Conservation (phyloP, 768 basidiomycete genomes). For the Trichaptum fuscoviolaceum region DNA sequence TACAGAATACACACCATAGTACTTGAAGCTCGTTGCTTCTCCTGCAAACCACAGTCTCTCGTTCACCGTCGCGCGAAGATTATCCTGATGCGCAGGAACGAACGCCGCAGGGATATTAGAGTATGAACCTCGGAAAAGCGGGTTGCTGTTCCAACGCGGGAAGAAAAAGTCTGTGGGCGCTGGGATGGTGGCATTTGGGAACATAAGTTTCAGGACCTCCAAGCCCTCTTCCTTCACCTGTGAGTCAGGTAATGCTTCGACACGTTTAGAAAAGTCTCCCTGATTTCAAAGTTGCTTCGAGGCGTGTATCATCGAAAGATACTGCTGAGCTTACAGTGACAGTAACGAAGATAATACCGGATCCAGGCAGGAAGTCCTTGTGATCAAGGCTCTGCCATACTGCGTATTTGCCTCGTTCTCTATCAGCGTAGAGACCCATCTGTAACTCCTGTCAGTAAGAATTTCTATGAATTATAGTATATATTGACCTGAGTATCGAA, state of each 20-base stretch:
- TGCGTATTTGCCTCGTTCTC: slow-evolving; percentile 55
- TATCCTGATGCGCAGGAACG: slow-evolving; percentile 45
- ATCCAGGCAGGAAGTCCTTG: slow-evolving; percentile 52
- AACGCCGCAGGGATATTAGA: slow-evolving; percentile 69
- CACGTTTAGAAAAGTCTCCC: slow-evolving; percentile 58
- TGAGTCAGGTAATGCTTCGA: slow-evolving; percentile 45
- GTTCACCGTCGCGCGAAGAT: slow-evolving; percentile 49
- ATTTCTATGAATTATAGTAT: slow-evolving; percentile 11
- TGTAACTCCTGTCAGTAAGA: slow-evolving; percentile 22
- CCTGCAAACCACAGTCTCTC: slow-evolving; percentile 56
- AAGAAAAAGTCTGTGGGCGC: slow-evolving; percentile 52
- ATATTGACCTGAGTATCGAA: slow-evolving; percentile 37
- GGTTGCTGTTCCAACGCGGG: slow-evolving; percentile 49
- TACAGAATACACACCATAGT: slow-evolving; percentile 44
- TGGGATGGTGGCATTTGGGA: slow-evolving; percentile 46
- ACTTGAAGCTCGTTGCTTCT: slow-evolving; percentile 52
- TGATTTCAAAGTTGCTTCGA: slow-evolving; percentile 17
- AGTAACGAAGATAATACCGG: slow-evolving; percentile 50
- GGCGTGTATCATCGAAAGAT: too few species aligned
- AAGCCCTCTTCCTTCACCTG: slow-evolving; percentile 51
- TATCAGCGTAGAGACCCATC: slow-evolving; percentile 55
- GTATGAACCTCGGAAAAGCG: slow-evolving; percentile 55
- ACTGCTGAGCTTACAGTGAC: slow-evolving; percentile 35
- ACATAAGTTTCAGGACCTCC: slow-evolving; percentile 55
- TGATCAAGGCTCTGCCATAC: slow-evolving; percentile 66